Evolutionary conservation across 2,329 filamentous ascomycete species (phyloP), one percentile per base, ranked within the genome.

Genomic region (Ophidiomyces ophidiicola): DNA sequence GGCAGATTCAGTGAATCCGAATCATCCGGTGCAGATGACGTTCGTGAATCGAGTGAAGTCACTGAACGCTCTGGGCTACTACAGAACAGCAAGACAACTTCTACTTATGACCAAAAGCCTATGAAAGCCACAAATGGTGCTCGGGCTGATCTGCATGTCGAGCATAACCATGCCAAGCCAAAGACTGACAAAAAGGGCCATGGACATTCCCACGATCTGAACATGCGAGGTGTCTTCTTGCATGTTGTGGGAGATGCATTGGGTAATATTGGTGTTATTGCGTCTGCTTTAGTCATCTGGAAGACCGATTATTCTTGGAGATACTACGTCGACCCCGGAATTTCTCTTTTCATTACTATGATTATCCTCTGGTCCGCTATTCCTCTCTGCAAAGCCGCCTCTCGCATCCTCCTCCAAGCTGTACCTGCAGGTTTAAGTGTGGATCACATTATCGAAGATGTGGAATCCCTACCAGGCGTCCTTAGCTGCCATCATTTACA

Each of bases 401-500:
- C 65, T 3, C 81, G 90, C 52, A 93, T 98, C 41, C 74, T 98
- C 10, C 74, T 98, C 1, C 90, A 98, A 62, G 90, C 88, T 2
- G 93, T 90, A 0, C 90, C 90, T 0, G 80, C 86, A 43, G 82
- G 88, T 39, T 78, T 98, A 51, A 79, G 80, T 50, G 76, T 94
- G 41, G 80, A 87, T 48, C 83, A 96, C 44, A 88, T 98, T 60
- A 82, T 85, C 49, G 80, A 88, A 48, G 90, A 98, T 57, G 94
- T 98, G 39, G 76, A 87, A 55, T 66, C 74, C 11, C 75, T 98
- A 4, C 80, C 82, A 0, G 87, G 87, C 29, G 82, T 98, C 33
- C 69, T 90, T 45, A 85, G 82, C 57, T 94, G 86, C 55, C 90
- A 98, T 62, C 88, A 98, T 58, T 72, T 98, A 15, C 90, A 98